phyloP scores from a whole-genome alignment of 805 yeast genomes.

The Candida nonsorbophila region DNA sequence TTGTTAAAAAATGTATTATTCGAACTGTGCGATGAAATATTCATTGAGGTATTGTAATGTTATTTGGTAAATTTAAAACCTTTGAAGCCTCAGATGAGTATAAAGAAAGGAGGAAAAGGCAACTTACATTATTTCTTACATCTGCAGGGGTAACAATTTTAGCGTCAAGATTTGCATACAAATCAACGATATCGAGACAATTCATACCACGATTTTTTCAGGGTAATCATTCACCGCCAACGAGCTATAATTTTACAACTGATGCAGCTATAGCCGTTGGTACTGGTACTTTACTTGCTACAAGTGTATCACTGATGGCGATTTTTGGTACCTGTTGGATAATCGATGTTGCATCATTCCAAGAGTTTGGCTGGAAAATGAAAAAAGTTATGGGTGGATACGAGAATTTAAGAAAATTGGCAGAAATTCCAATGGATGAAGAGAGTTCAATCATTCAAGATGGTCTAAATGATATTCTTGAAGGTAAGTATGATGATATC shows the following conservation, averaged over 20 bases:
- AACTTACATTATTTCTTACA: constrained; percentile 67
- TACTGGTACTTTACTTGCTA: constrained; percentile 72
- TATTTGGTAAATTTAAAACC: constrained; percentile 17
- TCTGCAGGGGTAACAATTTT: constrained; percentile 68
- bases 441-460: constrained; percentile 56
- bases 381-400: constrained; percentile 65
- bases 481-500: constrained; percentile 33
- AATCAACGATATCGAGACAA: constrained; percentile 68
- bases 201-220: constrained; percentile 74
- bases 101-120: constrained; percentile 58
- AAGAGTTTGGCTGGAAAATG: constrained; percentile 70
- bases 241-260: constrained; percentile 63
- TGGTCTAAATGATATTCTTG: constrained; percentile 45
- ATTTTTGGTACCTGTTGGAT: constrained; percentile 77
- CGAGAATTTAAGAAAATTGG: constrained; percentile 45
- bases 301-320: constrained; percentile 66
- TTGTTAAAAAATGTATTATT: neutral
- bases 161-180: constrained; percentile 68
- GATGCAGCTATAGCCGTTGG: constrained; percentile 86
- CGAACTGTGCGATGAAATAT: constrained; percentile 3
- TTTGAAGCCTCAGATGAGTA: constrained; percentile 43
- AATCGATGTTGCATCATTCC: constrained; percentile 60
- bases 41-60: constrained; percentile 5
- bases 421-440: constrained; percentile 43
- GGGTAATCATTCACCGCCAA: constrained; percentile 82